Evolutionary conservation across 2,329 filamentous ascomycete genomes (phyloP), one percentile per base, ranked within the genome.

Genomic region (Aaosphaeria arxii): DNA sequence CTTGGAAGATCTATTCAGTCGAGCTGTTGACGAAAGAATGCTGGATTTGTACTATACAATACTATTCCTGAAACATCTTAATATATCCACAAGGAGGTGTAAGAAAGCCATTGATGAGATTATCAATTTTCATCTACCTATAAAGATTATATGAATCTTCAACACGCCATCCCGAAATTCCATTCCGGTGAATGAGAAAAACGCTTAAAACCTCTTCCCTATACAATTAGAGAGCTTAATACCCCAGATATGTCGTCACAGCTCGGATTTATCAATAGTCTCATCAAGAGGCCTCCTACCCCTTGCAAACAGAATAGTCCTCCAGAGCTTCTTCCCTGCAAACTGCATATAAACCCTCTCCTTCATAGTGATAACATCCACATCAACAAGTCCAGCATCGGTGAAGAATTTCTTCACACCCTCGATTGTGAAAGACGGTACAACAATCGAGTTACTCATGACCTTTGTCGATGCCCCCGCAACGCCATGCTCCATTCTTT

Each of bases 341-440:
- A 69, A 63, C 30, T 65, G 59, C 52, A 83, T 76, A 36, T 76
- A 71, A 11, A 81, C 60, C 9, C 77, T 77, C 47, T 77, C 73
- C 1, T 77, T 71, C 48, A 87, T 59, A 11, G 78, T 71, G 56
- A 78, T 67, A 47, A 87, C 79, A 7, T 73, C 75, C 59, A 89
- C 86, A n/a, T 74, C 75, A 6, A 69, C 67, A 0, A 69, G 61
- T 0, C 87, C 86, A 1, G 86, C 87, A n/a, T 73, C 71, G 48
- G 78, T 75, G 58, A 88, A 89, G 54, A 89, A 77, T 24, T 71
- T 66, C 58, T 73, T 76, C 44, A 89, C 80, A 30, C 80, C 73
- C 7, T 78, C 76, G 62, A 81, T 71, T 1, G 75, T 78, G 66
- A 91, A 91, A 0, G 87, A 86, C 52, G 83, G 76, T 45, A 86